Conservation (phyloP, 495 filamentous ascomycete species). For the Bacidia rubella region DNA sequence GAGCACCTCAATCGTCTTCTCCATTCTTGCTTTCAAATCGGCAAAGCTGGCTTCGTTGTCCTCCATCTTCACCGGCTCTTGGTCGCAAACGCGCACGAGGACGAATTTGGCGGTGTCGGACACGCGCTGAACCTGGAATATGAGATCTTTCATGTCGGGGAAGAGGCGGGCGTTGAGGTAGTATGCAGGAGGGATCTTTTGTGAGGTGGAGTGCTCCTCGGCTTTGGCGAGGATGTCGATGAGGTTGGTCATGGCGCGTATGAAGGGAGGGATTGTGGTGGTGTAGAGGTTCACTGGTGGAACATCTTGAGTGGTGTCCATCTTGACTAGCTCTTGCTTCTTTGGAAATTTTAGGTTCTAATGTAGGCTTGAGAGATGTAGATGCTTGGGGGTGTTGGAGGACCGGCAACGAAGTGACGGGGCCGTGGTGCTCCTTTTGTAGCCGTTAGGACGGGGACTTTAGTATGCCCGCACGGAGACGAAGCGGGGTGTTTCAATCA, state of each 20-base stretch:
- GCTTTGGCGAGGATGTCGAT: conserved; percentile 2
- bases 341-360: too few species aligned
- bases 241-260: not conserved
- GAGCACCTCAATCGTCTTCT: conserved; percentile 28
- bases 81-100: conserved; percentile 20
- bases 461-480: too few species aligned
- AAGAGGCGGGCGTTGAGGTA: not conserved
- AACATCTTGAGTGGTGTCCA: too few species aligned
- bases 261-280: not conserved
- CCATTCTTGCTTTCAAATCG: conserved; percentile 28
- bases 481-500: too few species aligned
- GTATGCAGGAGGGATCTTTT: not conserved
- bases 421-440: too few species aligned
- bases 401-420: too few species aligned
- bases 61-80: conserved; percentile 18
- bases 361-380: too few species aligned
- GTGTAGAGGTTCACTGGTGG: conserved; percentile 3
- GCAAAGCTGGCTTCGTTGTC: conserved; percentile 28
- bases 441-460: too few species aligned
- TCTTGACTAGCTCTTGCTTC: too few species aligned
- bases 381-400: too few species aligned
- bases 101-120: conserved; percentile 20
- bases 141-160: conserved; percentile 36
- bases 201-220: not conserved
- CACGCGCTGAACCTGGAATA: conserved; percentile 32